Percentiles rank a stretch among this genome's conserved stretches.
phyloP scores from a whole-genome alignment of 345 rosid species.

The Sapria himalayana region DNA sequence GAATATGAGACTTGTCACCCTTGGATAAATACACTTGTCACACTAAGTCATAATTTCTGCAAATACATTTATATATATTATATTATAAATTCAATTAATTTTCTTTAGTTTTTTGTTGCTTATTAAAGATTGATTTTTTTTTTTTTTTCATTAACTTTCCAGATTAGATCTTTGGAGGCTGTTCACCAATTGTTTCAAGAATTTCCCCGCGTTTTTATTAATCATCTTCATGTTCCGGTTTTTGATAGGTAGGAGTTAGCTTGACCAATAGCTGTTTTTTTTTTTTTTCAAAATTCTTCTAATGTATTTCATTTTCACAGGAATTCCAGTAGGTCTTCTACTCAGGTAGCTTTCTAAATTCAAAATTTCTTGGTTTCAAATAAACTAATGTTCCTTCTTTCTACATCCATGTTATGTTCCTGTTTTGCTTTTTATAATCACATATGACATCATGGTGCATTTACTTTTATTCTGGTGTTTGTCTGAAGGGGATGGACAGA shows the following conservation, averaged over 20 bases:
- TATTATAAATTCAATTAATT: background rate
- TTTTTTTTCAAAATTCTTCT: background rate
- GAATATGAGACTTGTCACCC: no score
- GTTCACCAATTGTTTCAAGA: slow-evolving; percentile 69
- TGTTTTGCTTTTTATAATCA: background rate
- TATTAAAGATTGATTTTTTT: background rate
- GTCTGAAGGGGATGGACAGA: slow-evolving; percentile 30
- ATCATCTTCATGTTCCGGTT: slow-evolving; percentile 39
- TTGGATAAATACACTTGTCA: no score
- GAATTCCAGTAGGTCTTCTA: slow-evolving; percentile 18
- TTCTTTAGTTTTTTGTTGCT: slow-evolving; percentile 1
- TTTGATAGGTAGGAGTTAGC: slow-evolving; percentile 22
- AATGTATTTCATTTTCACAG: slow-evolving; percentile 21
- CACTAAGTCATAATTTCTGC: no score
- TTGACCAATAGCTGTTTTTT: background rate
- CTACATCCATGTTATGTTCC: background rate
- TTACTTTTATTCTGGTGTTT: slow-evolving; percentile 7
- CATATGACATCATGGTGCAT: no score
- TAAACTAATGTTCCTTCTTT: no score
- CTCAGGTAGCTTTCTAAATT: slow-evolving; percentile 23
- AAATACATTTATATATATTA: no score
- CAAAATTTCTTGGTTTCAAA: no score
- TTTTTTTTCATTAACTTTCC: slow-evolving; percentile 11
- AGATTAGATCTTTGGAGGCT: slow-evolving; percentile 88
- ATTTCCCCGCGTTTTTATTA: slow-evolving; percentile 74